These are phyloP conservation scores for Urochloa ruziziensis DNA, from an alignment of 176 grass and related monocot species.

Conservation along the genomic window DNA sequence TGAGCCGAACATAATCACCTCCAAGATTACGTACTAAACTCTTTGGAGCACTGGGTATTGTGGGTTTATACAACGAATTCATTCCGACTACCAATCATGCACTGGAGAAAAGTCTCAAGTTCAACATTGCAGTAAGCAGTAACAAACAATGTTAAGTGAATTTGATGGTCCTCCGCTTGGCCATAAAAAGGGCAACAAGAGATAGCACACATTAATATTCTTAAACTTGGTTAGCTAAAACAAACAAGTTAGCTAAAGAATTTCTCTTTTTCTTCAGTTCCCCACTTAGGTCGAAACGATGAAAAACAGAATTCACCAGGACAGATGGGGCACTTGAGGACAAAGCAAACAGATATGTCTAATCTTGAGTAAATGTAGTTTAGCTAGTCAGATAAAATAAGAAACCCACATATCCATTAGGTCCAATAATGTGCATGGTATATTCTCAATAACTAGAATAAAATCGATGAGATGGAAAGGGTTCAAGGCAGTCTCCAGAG, in stretches of 20 bases:
- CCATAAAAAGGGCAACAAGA: background rate
- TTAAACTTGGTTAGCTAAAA: slow-evolving; percentile 13
- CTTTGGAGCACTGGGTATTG: background rate
- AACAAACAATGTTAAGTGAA: background rate
- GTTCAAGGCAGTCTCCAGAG: background rate
- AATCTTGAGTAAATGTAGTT: background rate
- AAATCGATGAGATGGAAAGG: background rate
- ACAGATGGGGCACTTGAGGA: background rate
- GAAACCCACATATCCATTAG: background rate
- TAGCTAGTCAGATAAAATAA: background rate
- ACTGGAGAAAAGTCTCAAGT: background rate
- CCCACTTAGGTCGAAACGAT: background rate
- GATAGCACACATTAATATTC: background rate
- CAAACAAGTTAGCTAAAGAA: background rate
- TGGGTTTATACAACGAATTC: background rate
- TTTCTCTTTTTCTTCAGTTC: background rate
- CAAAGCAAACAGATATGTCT: background rate
- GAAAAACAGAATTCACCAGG: background rate
- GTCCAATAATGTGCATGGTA: background rate
- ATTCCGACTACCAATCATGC: background rate
- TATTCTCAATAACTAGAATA: background rate
- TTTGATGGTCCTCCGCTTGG: background rate
- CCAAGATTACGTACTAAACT: background rate
- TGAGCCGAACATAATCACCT: background rate
- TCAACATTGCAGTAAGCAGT: background rate